Evolutionary conservation across 139 green algal species (phyloP).

Genomic region (Haematococcus sp.): DNA sequence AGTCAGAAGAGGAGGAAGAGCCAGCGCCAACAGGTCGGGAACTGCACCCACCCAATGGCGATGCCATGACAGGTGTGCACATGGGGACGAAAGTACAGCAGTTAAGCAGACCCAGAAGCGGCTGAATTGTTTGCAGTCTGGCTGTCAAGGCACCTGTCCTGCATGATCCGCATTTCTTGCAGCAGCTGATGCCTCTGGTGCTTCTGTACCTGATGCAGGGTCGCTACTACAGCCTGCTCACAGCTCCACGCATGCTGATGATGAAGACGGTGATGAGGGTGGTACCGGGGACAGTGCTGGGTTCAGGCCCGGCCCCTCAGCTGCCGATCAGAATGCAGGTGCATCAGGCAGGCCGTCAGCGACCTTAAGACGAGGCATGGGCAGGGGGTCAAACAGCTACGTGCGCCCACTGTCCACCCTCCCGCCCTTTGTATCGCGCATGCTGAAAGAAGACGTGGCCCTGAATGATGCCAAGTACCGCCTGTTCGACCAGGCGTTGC

Average conservation of each 20-base stretch:
- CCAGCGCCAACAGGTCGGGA: no score
- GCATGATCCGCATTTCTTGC: no score
- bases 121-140: no score
- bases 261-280: neutral
- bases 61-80: no score
- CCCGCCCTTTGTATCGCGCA: conserved; percentile 58
- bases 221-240: neutral
- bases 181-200: neutral
- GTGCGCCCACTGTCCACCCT: conserved; percentile 38
- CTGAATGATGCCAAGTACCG: conserved; percentile 29
- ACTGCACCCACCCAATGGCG: no score
- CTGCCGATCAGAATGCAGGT: conserved; percentile 16
- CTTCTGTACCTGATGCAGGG: conserved; percentile 9
- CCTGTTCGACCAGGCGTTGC: conserved; percentile 25
- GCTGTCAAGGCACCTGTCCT: no score
- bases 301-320: neutral
- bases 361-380: conserved; percentile 24
- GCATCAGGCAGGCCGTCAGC: conserved; percentile 8
- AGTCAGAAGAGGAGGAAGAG: no score
- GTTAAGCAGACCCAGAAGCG: no score
- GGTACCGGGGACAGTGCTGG: neutral
- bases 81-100: no score
- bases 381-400: conserved; percentile 15
- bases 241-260: neutral
- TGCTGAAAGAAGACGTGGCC: conserved; percentile 55